Percentiles rank a stretch among this genome's conserved stretches.
phyloP scores from a whole-genome alignment of 805 yeast genomes.

The Spathaspora sp. region DNA sequence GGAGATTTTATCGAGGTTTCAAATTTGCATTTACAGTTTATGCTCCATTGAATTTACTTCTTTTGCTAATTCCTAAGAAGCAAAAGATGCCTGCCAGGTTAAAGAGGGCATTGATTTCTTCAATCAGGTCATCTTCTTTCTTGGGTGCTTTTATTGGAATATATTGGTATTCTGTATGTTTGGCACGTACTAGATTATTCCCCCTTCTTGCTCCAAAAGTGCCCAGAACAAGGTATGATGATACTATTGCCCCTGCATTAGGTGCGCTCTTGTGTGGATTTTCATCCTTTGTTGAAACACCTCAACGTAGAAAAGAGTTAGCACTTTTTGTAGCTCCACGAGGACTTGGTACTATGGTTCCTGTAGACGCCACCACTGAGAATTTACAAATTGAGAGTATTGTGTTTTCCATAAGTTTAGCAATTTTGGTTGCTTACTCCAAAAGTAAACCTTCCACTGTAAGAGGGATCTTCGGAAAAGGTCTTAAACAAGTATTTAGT shows the following conservation, averaged over 20 bases:
- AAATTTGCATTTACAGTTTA: slow-evolving; percentile 37
- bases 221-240: slow-evolving; percentile 32
- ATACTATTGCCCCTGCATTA: slow-evolving; percentile 34
- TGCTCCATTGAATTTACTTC: slow-evolving; percentile 36
- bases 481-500: slow-evolving; percentile 19
- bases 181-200: slow-evolving; percentile 35
- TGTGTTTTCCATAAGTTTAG: slow-evolving; percentile 32
- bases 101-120: slow-evolving; percentile 19
- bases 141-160: slow-evolving; percentile 39
- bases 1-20: slow-evolving; percentile 42
- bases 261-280: slow-evolving; percentile 42
- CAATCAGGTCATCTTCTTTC: slow-evolving; percentile 41
- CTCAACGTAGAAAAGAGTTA: slow-evolving; percentile 42
- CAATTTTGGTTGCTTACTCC: slow-evolving; percentile 32
- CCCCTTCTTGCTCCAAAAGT: slow-evolving; percentile 36
- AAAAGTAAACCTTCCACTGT: slow-evolving; percentile 24
- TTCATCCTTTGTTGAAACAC: slow-evolving; percentile 37
- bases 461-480: slow-evolving; percentile 36
- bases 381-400: slow-evolving; percentile 26
- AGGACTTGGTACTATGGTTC: slow-evolving; percentile 31
- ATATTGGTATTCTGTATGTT: slow-evolving; percentile 47
- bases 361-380: slow-evolving; percentile 19
- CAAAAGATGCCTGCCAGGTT: slow-evolving; percentile 12
- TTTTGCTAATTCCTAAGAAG: slow-evolving; percentile 22
- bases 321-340: slow-evolving; percentile 45